Conservation (phyloP, 805 yeast genomes). For the Lachancea lanzarotensis region DNA sequence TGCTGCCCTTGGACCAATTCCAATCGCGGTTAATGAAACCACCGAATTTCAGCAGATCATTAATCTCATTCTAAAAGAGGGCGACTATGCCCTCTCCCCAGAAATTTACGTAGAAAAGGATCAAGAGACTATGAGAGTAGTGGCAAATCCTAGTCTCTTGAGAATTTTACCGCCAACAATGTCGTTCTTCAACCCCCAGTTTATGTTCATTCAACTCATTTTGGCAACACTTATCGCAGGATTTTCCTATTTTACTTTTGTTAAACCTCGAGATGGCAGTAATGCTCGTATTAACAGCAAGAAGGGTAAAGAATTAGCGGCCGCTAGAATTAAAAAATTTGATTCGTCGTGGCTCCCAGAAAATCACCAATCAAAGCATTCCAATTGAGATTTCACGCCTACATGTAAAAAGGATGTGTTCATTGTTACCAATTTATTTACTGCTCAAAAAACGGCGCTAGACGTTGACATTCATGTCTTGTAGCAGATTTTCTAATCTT, state of each 20-base stretch:
- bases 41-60: conserved; percentile 51
- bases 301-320: background rate
- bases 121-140: conserved; percentile 46
- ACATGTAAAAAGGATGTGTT: background rate
- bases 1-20: conserved; percentile 55
- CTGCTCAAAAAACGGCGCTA: conserved; percentile 12
- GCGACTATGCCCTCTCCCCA: conserved; percentile 54
- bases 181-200: conserved; percentile 66
- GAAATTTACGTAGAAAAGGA: conserved; percentile 46
- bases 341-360: conserved; percentile 15
- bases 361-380: background rate
- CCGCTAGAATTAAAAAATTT: background rate
- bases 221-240: conserved; percentile 44
- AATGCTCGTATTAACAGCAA: background rate
- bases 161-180: conserved; percentile 57
- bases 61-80: conserved; percentile 51
- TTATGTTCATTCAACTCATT: conserved; percentile 54
- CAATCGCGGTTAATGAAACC: conserved; percentile 44
- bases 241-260: conserved; percentile 38
- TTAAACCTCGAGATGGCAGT: background rate
- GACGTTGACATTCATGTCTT: conserved; percentile 38
- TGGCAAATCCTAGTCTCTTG: conserved; percentile 52
- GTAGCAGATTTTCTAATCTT: conserved; percentile 37
- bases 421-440: background rate
- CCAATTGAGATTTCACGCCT: background rate